These are phyloP conservation scores for Metschnikowia picachoensis DNA, from an alignment of 805 yeast genomes.

Conservation along the genomic window DNA sequence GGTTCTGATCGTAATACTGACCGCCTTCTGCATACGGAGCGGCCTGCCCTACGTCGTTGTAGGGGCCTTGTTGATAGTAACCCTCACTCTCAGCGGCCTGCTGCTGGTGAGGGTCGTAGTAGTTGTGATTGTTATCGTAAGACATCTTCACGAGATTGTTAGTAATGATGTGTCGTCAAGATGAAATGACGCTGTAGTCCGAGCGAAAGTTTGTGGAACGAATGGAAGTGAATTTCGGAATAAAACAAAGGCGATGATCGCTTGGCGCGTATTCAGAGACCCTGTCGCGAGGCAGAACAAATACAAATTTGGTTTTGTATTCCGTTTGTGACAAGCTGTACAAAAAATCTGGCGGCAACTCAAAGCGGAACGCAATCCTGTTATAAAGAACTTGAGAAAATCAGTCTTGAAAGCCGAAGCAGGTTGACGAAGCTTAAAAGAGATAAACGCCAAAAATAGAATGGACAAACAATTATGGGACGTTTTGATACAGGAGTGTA, in stretches of 20 bases:
- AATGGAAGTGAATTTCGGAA: not conserved
- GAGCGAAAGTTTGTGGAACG: not conserved
- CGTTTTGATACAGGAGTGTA: constrained; percentile 3
- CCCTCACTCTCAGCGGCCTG: constrained; percentile 24
- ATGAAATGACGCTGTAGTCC: constrained; percentile 2
- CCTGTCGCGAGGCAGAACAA: not conserved
- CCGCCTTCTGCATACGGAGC: constrained; percentile 31
- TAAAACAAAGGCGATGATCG: not conserved
- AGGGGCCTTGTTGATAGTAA: constrained; percentile 41
- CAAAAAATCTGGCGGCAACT: no score
- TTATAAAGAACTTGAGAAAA: no score
- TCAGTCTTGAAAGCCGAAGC: no score
- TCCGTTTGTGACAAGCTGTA: no score
- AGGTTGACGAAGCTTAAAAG: not conserved
- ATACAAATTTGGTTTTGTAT: no score
- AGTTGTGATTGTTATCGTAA: constrained; percentile 50
- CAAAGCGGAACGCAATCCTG: no score
- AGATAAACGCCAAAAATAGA: constrained; percentile 1
- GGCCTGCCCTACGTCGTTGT: constrained; percentile 30
- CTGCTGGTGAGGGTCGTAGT: constrained; percentile 31
- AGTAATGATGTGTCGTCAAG: constrained; percentile 14
- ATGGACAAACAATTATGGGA: not conserved
- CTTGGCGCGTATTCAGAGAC: no score
- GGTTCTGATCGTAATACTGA: constrained; percentile 49
- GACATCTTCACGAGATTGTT: constrained; percentile 44